Base-by-base conservation (phyloP, 345 rosid genomes). In the Eucalyptus coolabah region DNA sequence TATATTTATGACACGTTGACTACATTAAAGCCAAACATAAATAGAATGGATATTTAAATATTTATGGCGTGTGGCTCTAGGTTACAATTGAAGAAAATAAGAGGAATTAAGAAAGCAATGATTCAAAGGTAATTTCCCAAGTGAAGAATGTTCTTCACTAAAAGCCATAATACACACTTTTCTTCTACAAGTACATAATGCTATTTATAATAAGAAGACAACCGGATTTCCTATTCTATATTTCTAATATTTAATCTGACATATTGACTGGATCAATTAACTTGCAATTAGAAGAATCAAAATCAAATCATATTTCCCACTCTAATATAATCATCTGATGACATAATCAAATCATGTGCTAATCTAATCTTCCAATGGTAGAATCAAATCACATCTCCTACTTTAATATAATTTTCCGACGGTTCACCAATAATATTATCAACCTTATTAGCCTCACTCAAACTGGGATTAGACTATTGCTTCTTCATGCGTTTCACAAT, bases 361-460 rank as follows among this genome's bases (percentile, higher is more conserved):
- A 53, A 53, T 53, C 5, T 21, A 53, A 53, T 53, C 5, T 19
- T 53, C 1, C 26, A 2, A 53, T 53, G 26, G 5, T 53, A 19
- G 26, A 53, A 53, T 21, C 26, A 53, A 53, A 21, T 53, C 59
- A 53, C 59, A 53, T 21, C 26, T 65, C 37, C 37, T 15, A 7
- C 77, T n/a, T 6, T n/a, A 8, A 15, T 65, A 1, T n/a, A 6
- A 30, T n/a, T 0, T 65, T 65, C 6, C 1, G 1, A n/a, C 2
- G 11, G 37, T 65, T 65, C 37, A n/a, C 37, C 21, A n/a, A 65
- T n/a, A 65, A 53, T 53, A 19, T 30, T 7, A n/a, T n/a, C 17
- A 65, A 65, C 19, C 19, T 65, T 30, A 65, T 65, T 2, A 30
- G 18, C 34, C 72, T 63, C 34, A n/a, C 18, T 63, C 72, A 63